phyloP scores from a whole-genome alignment of 495 filamentous ascomycete species.

The Penicillium bovifimosum region DNA sequence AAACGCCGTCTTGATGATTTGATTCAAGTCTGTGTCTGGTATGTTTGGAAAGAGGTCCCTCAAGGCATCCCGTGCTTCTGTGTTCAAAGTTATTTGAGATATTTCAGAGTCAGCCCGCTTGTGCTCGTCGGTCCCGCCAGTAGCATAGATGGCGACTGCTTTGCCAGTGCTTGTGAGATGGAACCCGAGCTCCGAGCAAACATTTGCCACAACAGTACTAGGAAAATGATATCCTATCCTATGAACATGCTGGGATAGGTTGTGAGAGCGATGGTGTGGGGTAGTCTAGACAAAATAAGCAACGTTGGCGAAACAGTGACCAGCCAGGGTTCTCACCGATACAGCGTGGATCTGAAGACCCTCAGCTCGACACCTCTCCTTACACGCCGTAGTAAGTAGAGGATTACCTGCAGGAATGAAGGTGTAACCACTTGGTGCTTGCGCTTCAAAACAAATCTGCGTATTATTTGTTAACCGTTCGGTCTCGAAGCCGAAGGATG shows the following conservation, averaged over 20 bases:
- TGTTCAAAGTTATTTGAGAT: constrained; percentile 61
- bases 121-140: constrained; percentile 7
- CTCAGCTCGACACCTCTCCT: constrained; percentile 67
- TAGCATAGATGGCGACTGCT: constrained; percentile 32
- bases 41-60: constrained; percentile 83
- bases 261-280: constrained; percentile 41
- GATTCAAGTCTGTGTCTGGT: constrained; percentile 66
- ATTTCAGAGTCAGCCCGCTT: constrained; percentile 25
- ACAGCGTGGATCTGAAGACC: constrained; percentile 70
- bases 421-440: constrained; percentile 70
- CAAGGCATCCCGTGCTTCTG: constrained; percentile 67
- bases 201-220: constrained; percentile 48
- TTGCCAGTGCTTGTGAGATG: constrained; percentile 40
- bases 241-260: constrained; percentile 62
- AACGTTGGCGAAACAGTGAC: constrained; percentile 1
- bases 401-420: constrained; percentile 83
- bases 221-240: constrained; percentile 78
- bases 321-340: constrained; percentile 48
- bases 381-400: constrained; percentile 66
- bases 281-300: constrained; percentile 33
- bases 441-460: constrained; percentile 46
- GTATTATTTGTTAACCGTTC: constrained; percentile 18
- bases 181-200: constrained; percentile 43
- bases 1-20: constrained; percentile 78
- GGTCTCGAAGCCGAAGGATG: background rate